Percentiles rank a stretch among this genome's conserved stretches.
These are phyloP conservation scores for Dendrobium huoshanense DNA, from an alignment of 106 monocot species.

Conservation along the genomic window DNA sequence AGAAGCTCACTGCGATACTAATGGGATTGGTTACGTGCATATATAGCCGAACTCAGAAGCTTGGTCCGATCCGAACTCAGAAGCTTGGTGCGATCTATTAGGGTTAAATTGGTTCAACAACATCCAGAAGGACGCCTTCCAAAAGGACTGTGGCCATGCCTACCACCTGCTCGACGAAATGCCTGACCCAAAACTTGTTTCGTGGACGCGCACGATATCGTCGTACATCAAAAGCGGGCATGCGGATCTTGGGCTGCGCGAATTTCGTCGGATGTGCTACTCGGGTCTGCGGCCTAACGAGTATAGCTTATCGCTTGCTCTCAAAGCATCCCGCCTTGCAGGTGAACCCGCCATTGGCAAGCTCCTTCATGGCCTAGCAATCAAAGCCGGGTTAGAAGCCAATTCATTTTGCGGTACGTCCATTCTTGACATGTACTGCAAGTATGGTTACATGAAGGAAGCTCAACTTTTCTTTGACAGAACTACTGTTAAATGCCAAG, in stretches of 20 bases:
- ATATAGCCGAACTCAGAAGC: neutral
- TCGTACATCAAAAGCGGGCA: slow-evolving; percentile 9
- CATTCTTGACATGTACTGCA: slow-evolving; percentile 14
- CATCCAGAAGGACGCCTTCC: neutral
- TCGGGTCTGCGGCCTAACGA: slow-evolving; percentile 13
- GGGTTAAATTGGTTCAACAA: neutral
- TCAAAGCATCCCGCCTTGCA: slow-evolving; percentile 21
- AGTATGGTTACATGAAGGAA: slow-evolving; percentile 8
- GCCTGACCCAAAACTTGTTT: slow-evolving; percentile 12
- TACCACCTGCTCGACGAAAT: slow-evolving; percentile 13
- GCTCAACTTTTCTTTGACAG: slow-evolving; percentile 15
- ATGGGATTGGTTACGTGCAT: neutral
- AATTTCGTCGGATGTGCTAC: slow-evolving; percentile 16
- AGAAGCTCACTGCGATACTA: too few species aligned
- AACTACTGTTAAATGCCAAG: slow-evolving; percentile 7
- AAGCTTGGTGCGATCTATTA: neutral
- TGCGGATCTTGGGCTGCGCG: slow-evolving; percentile 10
- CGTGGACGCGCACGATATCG: slow-evolving; percentile 18
- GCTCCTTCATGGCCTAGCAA: slow-evolving; percentile 12
- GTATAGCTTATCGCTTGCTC: slow-evolving; percentile 15
- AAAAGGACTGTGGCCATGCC: neutral
- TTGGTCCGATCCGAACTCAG: neutral
- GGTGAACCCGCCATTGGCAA: slow-evolving; percentile 6
- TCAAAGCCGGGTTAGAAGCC: slow-evolving; percentile 16
- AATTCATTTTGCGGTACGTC: slow-evolving; percentile 19